Evolutionary conservation across 2,329 filamentous ascomycete species (phyloP), one percentile per base, ranked within the genome.

Genomic region (Xylariaceae sp.): DNA sequence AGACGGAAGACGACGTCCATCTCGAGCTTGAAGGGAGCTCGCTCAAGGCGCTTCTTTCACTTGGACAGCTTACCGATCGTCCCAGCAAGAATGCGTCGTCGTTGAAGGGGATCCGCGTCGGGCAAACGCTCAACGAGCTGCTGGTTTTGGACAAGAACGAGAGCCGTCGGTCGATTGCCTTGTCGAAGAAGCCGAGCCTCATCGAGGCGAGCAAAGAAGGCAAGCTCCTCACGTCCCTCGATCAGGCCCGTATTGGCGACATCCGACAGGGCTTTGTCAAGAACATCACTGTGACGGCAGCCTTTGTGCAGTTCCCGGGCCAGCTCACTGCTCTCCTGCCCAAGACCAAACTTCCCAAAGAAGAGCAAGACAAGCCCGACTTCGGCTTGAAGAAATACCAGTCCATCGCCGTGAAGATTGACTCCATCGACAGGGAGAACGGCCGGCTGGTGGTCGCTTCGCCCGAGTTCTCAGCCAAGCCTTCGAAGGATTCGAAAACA

Each of bases 251-350:
- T 47, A 73, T 83, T 47, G 85, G 85, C 19, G 71, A 76, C 23
- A 66, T 78, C 16, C 74, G 88, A 6, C 75, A 79, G 42, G 90
- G 89, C 5, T 95, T 90, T 53, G 79, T 98, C 17, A 81, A 83
- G 43, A 94, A 92, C 54, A 83, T 95, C 36, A 89, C 87, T 0
- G 67, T 77, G 2, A 85, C 83, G 7, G 88, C 85, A 30, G 72
- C 89, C 9, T 97, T 95, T 54, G 76, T 96, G n/a, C 83, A 94
- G 55, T 96, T 96, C 60, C 79, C 81, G 28, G 84, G 81, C 51
- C 79, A 77, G 23, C 65, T 94, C 13, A 84, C 80, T 31, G 90
- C 86, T 11, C 67, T 96, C 29, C 68, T 96, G 19, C 87, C 88
- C 26, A 90, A 86, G 63, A 78, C 78, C 14, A 81, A 88, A 54